phyloP scores from a whole-genome alignment of 257 asterid genomes.

The Salvia splendens region DNA sequence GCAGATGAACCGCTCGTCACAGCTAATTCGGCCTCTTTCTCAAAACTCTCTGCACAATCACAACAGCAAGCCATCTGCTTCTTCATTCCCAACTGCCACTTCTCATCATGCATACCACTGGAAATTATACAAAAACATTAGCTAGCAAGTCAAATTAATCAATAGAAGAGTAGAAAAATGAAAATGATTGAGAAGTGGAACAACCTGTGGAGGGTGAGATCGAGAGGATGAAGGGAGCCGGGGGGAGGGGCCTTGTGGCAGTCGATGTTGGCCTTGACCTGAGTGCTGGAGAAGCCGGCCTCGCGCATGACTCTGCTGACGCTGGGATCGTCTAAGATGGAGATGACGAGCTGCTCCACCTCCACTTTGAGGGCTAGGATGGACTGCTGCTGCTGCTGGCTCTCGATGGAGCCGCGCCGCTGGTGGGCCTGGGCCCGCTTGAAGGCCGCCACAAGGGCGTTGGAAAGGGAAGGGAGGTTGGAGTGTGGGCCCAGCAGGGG shows the following conservation, averaged over 20 bases:
- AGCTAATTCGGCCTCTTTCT: constrained; percentile 57
- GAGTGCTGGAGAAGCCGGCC: constrained; percentile 83
- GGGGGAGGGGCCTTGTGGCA: background rate
- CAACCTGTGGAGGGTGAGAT: constrained; percentile 15
- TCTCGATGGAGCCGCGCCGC: constrained; percentile 72
- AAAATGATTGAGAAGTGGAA: background rate
- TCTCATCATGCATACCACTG: constrained; percentile 48
- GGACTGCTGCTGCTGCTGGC: constrained; percentile 54
- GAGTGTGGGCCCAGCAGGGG: constrained; percentile 53
- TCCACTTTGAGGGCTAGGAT: constrained; percentile 48
- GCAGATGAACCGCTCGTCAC: constrained; percentile 34
- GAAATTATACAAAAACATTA: too few relatives aligned
- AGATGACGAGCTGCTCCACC: constrained; percentile 77
- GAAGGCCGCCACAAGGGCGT: constrained; percentile 91
- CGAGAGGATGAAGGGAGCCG: background rate
- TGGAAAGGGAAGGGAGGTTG: constrained; percentile 65
- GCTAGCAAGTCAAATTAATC: constrained; percentile 34
- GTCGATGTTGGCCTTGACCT: constrained; percentile 71
- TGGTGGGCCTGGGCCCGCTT: constrained; percentile 94
- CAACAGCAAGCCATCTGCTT: constrained; percentile 70
- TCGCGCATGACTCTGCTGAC: constrained; percentile 93
- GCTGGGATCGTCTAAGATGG: constrained; percentile 87
- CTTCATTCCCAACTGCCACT: constrained; percentile 54
- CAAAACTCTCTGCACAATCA: constrained; percentile 68
- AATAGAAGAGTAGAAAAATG: too few relatives aligned